phyloP scores from a whole-genome alignment of 192 early-diverging fungal genomes.

The Gaertneriomyces semiglobifer region DNA sequence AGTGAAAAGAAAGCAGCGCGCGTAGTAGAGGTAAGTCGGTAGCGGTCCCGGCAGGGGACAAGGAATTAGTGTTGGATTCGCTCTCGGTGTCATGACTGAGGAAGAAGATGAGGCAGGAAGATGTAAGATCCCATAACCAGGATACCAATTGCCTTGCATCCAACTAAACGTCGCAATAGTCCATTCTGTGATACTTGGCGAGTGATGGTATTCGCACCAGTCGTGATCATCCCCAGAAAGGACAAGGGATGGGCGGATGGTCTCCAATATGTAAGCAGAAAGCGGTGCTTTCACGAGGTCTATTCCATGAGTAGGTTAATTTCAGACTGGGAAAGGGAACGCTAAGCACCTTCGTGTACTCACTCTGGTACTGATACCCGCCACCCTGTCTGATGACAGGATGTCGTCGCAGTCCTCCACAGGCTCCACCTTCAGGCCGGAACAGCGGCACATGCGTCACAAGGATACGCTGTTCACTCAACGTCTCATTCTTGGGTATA shows the following conservation, averaged over 20 bases:
- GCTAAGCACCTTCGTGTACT: background rate
- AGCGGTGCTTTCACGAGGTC: slow-evolving; percentile 65
- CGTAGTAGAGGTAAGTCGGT: no score
- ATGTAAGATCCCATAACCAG: slow-evolving; percentile 42
- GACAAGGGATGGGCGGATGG: slow-evolving; percentile 62
- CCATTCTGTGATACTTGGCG: slow-evolving; percentile 6
- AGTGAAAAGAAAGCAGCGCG: no score
- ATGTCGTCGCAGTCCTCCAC: slow-evolving; percentile 65
- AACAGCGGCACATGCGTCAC: slow-evolving; percentile 86
- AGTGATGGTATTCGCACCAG: slow-evolving; percentile 57
- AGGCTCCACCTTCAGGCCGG: slow-evolving; percentile 60
- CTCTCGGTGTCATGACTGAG: background rate
- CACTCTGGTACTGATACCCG: slow-evolving; percentile 87
- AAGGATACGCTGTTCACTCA: slow-evolving; percentile 51
- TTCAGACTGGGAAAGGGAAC: background rate
- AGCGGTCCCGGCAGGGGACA: no score
- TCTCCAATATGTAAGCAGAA: slow-evolving; percentile 54
- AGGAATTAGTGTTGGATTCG: no score
- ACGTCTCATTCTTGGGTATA: slow-evolving; percentile 18
- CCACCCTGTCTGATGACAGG: slow-evolving; percentile 51
- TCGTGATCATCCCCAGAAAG: slow-evolving; percentile 96
- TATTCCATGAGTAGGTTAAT: slow-evolving; percentile 5
- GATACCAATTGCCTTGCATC: slow-evolving; percentile 49
- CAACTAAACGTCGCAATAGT: slow-evolving; percentile 52
- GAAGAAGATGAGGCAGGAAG: slow-evolving; percentile 13